These are phyloP conservation scores for Polyplosphaeria fusca DNA, from an alignment of 495 filamentous ascomycete genomes.

Conservation along the genomic window DNA sequence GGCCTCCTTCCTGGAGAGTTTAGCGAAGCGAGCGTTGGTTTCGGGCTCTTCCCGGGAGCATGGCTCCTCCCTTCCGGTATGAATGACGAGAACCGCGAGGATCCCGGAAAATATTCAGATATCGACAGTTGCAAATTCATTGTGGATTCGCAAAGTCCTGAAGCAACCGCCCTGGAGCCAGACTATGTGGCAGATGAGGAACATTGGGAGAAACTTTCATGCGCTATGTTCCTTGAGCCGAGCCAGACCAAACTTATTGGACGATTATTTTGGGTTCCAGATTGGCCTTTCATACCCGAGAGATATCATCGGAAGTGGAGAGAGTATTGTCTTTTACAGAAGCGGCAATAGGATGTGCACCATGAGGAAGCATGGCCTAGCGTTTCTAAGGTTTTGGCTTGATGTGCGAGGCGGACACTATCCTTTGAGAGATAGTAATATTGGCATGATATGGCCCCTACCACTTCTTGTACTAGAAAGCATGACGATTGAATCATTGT, in stretches of 20 bases:
- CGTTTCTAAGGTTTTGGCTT: too few relatives aligned
- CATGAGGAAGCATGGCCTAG: too few relatives aligned
- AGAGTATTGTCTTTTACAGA: conserved; percentile 75
- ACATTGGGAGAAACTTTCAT: conserved; percentile 72
- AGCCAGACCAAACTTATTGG: conserved; percentile 67
- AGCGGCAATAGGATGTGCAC: too few relatives aligned
- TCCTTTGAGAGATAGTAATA: too few relatives aligned
- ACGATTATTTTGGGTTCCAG: conserved; percentile 82
- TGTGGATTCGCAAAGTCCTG: conserved; percentile 80
- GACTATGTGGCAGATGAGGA: conserved; percentile 65
- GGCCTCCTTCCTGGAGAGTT: conserved; percentile 93
- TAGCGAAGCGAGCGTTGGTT: conserved; percentile 59
- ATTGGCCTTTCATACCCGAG: conserved; percentile 65
- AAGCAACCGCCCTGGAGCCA: conserved; percentile 60
- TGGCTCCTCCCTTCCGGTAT: conserved; percentile 79
- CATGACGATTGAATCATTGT: too few relatives aligned
- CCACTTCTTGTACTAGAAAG: too few relatives aligned
- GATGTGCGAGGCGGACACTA: too few relatives aligned
- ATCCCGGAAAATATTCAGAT: conserved; percentile 78
- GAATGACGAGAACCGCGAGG: conserved; percentile 90
- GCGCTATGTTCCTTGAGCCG: conserved; percentile 77
- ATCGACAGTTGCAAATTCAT: conserved; percentile 74
- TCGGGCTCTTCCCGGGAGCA: conserved; percentile 67
- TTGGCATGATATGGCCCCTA: too few relatives aligned
- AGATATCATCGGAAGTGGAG: conserved; percentile 73